A percentile compares a stretch with the other conserved stretches of the same genome.
Conservation (phyloP, 78 protist species). For the Capsaspora owczarzaki region DNA sequence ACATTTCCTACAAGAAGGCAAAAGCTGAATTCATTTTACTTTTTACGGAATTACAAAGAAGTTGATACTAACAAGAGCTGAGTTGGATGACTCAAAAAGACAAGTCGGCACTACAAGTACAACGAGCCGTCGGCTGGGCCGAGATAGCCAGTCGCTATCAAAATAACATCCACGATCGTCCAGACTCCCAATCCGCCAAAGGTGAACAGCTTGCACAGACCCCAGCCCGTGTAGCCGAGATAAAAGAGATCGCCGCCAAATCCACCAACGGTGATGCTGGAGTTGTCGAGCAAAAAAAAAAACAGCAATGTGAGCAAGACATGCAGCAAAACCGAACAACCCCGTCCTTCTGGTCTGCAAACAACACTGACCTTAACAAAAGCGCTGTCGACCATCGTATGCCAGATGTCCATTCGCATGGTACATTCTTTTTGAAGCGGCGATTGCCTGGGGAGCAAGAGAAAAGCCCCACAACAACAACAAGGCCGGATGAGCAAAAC, state of each 20-base stretch:
- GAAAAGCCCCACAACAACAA: too few relatives aligned
- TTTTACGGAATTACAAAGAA: too few relatives aligned
- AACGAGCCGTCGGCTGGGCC: background rate
- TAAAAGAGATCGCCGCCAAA: slow-evolving; percentile 36
- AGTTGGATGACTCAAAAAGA: too few relatives aligned
- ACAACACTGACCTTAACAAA: background rate
- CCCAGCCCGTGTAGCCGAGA: slow-evolving; percentile 12
- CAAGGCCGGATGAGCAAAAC: background rate
- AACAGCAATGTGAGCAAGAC: background rate
- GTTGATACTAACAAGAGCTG: too few relatives aligned
- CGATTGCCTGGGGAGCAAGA: background rate
- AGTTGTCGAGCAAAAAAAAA: background rate
- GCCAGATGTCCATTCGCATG: background rate
- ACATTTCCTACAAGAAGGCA: too few relatives aligned
- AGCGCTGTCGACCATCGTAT: background rate
- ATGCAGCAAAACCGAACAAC: background rate
- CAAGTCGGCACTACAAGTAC: too few relatives aligned
- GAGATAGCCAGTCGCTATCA: slow-evolving; percentile 7
- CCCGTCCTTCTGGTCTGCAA: background rate
- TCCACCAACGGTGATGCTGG: slow-evolving; percentile 26
- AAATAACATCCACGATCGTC: slow-evolving; percentile 19
- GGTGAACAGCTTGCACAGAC: slow-evolving; percentile 27
- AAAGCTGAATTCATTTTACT: too few relatives aligned
- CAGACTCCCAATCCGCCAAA: slow-evolving; percentile 33
- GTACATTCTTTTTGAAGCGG: background rate